phyloP scores from a whole-genome alignment of 352 stramenopile genomes.

The Phytophthora palmivora region DNA sequence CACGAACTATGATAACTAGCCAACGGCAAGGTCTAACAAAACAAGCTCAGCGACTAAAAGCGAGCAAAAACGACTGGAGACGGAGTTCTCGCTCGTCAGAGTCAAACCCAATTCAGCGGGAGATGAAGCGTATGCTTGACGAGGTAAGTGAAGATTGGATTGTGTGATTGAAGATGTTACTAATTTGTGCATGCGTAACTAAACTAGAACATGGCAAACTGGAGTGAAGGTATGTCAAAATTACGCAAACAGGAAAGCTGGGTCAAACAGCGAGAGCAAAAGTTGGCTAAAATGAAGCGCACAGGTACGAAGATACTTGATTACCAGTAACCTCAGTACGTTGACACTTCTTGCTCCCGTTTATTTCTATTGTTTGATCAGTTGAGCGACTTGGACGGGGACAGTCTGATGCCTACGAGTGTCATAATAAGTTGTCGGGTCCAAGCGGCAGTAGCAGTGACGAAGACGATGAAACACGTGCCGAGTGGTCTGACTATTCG shows the following conservation, averaged over 20 bases:
- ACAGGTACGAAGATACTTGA: conserved; percentile 14
- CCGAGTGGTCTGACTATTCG: conserved; percentile 28
- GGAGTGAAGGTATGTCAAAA: conserved; percentile 58
- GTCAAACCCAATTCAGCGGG: conserved; percentile 47
- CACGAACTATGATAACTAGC: conserved; percentile 42
- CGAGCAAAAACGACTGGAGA: conserved; percentile 62
- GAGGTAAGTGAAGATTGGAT: conserved; percentile 31
- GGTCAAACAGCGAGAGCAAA: conserved; percentile 56
- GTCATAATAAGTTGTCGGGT: conserved; percentile 23
- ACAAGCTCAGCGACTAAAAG: conserved; percentile 61
- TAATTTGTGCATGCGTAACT: not conserved
- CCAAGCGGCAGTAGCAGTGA: conserved; percentile 19
- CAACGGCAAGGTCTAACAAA: conserved; percentile 59
- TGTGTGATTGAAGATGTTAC: not conserved
- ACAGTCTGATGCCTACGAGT: not conserved
- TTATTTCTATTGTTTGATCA: not conserved
- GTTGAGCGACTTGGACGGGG: conserved; percentile 14
- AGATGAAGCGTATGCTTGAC: conserved; percentile 76
- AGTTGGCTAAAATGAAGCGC: conserved; percentile 48
- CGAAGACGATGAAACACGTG: conserved; percentile 14
- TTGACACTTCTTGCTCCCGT: not conserved
- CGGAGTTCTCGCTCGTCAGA: conserved; percentile 30
- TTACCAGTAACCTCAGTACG: not conserved
- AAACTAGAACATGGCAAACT: conserved; percentile 45
- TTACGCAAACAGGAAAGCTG: conserved; percentile 57